Evolutionary conservation across 1,284 basidiomycete genomes (phyloP).

Genomic region (Veloporphyrellus conicus): DNA sequence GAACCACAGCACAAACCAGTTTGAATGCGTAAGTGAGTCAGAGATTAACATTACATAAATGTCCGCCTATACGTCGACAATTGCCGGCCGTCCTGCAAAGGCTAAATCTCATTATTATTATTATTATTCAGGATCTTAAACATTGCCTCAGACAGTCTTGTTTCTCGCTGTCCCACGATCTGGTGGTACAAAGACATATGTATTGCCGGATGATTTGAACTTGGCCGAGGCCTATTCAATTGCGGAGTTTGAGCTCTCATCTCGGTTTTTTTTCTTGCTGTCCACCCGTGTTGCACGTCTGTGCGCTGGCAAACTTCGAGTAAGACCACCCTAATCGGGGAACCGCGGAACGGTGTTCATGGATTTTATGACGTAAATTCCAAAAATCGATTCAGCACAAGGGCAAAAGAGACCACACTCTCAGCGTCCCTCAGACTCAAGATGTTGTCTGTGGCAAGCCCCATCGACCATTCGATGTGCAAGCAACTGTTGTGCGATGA

Average conservation of each 20-base stretch:
- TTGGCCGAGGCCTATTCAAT: background rate
- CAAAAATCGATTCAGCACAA: background rate
- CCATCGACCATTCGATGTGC: background rate
- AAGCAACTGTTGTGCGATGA: constrained; percentile 1
- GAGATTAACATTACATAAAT: no score
- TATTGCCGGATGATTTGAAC: background rate
- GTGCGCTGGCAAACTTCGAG: background rate
- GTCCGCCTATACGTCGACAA: no score
- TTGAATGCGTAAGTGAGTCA: no score
- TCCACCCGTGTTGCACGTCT: background rate
- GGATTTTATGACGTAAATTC: constrained; percentile 14
- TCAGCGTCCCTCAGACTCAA: background rate
- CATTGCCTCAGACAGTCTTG: no score
- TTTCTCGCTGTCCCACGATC: no score
- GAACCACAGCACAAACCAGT: no score
- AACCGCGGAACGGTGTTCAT: background rate
- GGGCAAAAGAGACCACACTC: constrained; percentile 2
- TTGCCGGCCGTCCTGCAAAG: no score
- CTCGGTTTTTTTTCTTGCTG: background rate
- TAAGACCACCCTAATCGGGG: background rate
- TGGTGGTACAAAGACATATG: background rate
- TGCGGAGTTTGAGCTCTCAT: background rate
- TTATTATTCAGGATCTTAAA: background rate
- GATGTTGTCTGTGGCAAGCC: constrained; percentile 21
- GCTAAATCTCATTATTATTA: no score